Evolutionary conservation across 345 rosid species (phyloP).

Genomic region (Pistacia integerrima): DNA sequence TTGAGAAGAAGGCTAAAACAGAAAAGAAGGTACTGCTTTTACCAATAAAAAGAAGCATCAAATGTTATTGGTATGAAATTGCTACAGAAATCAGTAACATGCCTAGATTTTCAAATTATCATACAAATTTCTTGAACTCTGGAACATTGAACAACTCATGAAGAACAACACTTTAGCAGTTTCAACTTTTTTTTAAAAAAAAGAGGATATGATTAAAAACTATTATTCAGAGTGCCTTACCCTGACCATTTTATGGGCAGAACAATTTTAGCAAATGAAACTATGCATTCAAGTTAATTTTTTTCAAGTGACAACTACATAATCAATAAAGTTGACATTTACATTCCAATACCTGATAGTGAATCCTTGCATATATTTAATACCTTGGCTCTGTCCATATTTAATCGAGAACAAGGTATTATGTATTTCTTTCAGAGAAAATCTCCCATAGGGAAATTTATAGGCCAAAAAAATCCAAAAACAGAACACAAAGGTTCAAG

Average conservation of each 20-base stretch:
- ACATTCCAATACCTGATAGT: not conserved
- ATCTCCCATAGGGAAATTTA: not conserved
- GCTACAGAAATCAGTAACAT: not conserved
- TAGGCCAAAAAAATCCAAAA: conserved; percentile 3
- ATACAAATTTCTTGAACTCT: not conserved
- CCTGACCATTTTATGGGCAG: not conserved
- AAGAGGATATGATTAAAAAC: not conserved
- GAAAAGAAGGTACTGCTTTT: not conserved
- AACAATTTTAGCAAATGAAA: not conserved
- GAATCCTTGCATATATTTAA: not conserved
- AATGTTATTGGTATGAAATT: conserved; percentile 3
- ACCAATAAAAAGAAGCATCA: conserved; percentile 11
- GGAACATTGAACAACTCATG: not conserved
- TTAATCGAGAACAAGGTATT: not conserved
- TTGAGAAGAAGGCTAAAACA: not conserved
- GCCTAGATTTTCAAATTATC: not conserved
- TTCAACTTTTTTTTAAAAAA: not conserved
- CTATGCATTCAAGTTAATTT: not conserved
- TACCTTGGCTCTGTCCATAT: not conserved
- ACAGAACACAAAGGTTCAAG: not conserved
- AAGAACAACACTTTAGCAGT: not conserved
- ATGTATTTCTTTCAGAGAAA: not conserved
- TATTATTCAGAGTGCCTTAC: not conserved
- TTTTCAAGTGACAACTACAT: not conserved
- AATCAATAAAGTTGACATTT: not conserved